A percentile compares a stretch with the other conserved stretches of the same genome.
Conservation (phyloP, 768 basidiomycete species). For the Phylloporus scabripes region DNA sequence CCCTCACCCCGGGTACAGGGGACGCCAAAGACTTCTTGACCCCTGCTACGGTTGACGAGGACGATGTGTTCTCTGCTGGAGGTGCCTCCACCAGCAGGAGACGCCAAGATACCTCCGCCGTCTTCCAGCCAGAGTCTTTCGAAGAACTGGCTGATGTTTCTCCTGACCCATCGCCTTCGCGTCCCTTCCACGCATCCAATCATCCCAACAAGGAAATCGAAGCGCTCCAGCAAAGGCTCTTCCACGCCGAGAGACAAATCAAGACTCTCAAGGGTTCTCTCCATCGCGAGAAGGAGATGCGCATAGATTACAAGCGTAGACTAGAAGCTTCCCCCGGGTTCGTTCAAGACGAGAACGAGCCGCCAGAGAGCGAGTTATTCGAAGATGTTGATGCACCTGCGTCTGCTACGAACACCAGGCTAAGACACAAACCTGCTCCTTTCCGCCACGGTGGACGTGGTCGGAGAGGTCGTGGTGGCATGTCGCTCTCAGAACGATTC, state of each 20-base stretch:
- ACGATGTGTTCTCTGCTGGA: constrained; percentile 63
- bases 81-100: constrained; percentile 60
- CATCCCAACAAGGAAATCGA: constrained; percentile 81
- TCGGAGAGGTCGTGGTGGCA: constrained; percentile 48
- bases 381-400: constrained; percentile 41
- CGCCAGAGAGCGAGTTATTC: constrained; percentile 37
- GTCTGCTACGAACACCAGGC: constrained; percentile 29
- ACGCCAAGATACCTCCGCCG: constrained; percentile 45
- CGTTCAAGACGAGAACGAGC: constrained; percentile 35
- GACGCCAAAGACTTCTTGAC: constrained; percentile 47
- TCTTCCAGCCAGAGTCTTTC: constrained; percentile 42
- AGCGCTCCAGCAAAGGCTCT: constrained; percentile 70
- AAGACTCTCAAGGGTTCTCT: constrained; percentile 74
- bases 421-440: constrained; percentile 44
- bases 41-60: constrained; percentile 49
- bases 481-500: constrained; percentile 56
- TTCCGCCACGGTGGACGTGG: constrained; percentile 47
- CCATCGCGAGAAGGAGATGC: constrained; percentile 77
- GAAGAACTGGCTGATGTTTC: constrained; percentile 48
- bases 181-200: constrained; percentile 63
- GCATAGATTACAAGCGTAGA: constrained; percentile 59
- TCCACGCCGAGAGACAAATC: constrained; percentile 84
- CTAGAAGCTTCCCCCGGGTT: constrained; percentile 40
- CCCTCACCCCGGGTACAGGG: constrained; percentile 60
- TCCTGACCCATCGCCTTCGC: constrained; percentile 58